phyloP scores from a whole-genome alignment of 164 flowering plant species.

The Liquidambar formosana region DNA sequence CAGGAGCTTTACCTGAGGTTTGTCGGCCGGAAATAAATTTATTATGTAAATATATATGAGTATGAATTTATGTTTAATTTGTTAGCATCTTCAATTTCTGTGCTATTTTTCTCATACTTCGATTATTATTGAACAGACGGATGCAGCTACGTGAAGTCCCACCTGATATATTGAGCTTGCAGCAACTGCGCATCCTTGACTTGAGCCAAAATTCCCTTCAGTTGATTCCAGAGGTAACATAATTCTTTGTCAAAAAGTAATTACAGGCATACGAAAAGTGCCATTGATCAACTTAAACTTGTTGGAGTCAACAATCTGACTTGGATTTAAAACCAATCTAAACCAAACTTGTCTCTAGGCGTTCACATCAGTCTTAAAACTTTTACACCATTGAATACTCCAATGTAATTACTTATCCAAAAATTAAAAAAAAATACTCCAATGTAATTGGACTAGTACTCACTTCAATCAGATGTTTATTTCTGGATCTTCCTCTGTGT shows the following conservation, averaged over 20 bases:
- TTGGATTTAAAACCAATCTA: not conserved
- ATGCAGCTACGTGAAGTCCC: constrained; percentile 71
- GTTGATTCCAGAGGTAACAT: constrained; percentile 65
- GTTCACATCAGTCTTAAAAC: too few relatives aligned
- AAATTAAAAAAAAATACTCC: too few relatives aligned
- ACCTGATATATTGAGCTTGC: constrained; percentile 53
- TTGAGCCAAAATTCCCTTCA: constrained; percentile 84
- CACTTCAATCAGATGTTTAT: not conserved
- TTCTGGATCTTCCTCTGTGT: not conserved
- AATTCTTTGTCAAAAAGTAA: not conserved
- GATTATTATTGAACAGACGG: constrained; percentile 44
- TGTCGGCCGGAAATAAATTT: constrained; percentile 9
- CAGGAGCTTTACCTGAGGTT: constrained; percentile 91
- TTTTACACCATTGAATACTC: not conserved
- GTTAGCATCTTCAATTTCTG: not conserved
- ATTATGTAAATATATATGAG: not conserved
- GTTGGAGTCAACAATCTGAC: not conserved
- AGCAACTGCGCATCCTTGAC: constrained; percentile 71
- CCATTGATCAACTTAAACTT: not conserved
- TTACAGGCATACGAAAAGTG: not conserved
- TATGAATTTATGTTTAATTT: not conserved
- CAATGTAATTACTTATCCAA: too few relatives aligned
- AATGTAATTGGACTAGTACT: not conserved
- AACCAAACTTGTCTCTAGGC: not conserved
- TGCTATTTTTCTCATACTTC: constrained; percentile 6